Base-by-base conservation (phyloP, 1,139 yeast species). In the Citeromyces hawaiiensis region DNA sequence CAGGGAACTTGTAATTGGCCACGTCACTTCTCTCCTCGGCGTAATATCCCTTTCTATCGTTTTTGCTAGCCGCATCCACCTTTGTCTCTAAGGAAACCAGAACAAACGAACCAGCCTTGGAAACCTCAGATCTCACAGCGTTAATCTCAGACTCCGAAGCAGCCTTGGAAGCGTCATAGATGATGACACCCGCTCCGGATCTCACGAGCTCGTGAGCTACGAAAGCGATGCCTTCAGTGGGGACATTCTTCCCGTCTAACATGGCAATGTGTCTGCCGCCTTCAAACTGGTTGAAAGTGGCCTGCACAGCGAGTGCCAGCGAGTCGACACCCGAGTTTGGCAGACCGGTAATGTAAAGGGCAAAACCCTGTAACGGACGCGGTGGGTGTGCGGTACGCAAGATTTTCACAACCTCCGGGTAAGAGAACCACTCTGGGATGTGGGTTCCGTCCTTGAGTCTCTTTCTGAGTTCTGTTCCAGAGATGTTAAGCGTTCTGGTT, bases 341-440 rank as follows among this genome's bases (percentile, higher is more conserved):
- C 53, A 70, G 64, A 48, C 81, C 80, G 35, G 77, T 66, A 47
- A 76, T 68, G 51, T 64, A 69, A 48, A 79, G 64, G 9, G 83
- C 86, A 61, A 88, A 88, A 36, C 97, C 97, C 65, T 88, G 97
- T 45, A 70, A 61, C 44, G 69, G 73, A 63, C 96, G 79, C 46
- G 97, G 96, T 44, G 97, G 97, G 60, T 88, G 88, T 37, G 93
- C 77, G 51, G 86, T 93, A 58, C 97, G 80, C 53, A 88, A 72
- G 45, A 88, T 88, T 57, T 74, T 72, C 44, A 88, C 97, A 38
- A 88, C 96, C 61, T 88, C 96, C 4, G 96, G 96, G 63, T 88
- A 88, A 2, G 96, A 85, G 64, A 88, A 88, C 97, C 97, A 88
- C 54, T 76, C 93, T 45, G 97, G 97, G 49, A 88, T 88, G 44